Conservation (phyloP, 306 rosid species). For the Pachyrhizus erosus region DNA sequence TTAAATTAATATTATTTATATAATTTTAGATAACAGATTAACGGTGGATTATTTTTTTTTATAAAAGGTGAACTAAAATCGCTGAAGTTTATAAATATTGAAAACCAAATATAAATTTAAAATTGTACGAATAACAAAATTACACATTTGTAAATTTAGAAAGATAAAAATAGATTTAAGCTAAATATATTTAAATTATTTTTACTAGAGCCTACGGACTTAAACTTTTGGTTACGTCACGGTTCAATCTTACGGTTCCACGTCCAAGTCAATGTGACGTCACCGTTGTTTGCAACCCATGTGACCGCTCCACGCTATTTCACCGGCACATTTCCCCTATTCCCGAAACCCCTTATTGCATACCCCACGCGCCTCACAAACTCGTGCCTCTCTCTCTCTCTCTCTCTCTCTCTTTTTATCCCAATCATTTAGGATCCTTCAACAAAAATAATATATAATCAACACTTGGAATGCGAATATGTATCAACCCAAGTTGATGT, state of each 20-base stretch:
- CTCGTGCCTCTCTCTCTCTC: conserved; percentile 5
- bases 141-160: no score
- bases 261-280: conserved; percentile 62
- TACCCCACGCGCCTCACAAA: conserved; percentile 23
- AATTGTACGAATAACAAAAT: no score
- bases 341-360: conserved; percentile 31
- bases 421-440: neutral
- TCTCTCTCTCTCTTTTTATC: neutral
- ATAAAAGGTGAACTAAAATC: no score
- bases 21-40: no score
- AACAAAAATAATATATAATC: neutral
- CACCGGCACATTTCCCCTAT: conserved; percentile 53
- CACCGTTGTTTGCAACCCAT: conserved; percentile 53
- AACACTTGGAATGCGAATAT: neutral
- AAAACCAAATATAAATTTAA: no score
- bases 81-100: no score
- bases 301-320: conserved; percentile 58
- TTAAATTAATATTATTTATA: no score
- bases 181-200: no score
- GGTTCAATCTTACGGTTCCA: conserved; percentile 55
- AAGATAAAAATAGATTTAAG: no score
- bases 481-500: neutral
- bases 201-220: no score
- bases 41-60: no score
- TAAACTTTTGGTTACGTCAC: conserved; percentile 69